These are phyloP conservation scores for Peronosclerospora sorghi DNA, from an alignment of 352 stramenopile genomes.

Conservation along the genomic window DNA sequence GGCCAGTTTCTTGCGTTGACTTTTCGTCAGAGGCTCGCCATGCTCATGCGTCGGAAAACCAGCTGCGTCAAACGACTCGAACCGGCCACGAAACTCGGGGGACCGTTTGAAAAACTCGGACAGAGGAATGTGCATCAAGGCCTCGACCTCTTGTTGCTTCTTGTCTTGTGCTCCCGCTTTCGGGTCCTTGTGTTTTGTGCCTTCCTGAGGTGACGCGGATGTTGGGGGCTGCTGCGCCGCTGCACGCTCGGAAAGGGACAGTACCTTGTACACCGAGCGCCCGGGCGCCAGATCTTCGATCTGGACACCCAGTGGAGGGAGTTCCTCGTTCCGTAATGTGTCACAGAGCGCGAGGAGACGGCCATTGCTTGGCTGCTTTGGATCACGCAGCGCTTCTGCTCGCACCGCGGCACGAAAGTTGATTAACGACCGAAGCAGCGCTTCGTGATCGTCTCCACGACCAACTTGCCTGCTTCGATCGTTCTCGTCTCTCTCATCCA, in stretches of 20 bases:
- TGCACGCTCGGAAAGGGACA: constrained; percentile 28
- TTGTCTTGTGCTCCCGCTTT: constrained; percentile 4
- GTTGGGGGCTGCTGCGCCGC: too few relatives aligned
- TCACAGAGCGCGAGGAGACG: constrained; percentile 54
- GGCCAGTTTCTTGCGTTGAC: constrained; percentile 59
- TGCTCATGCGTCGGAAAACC: constrained; percentile 46
- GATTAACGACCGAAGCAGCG: constrained; percentile 38
- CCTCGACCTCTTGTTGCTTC: constrained; percentile 52
- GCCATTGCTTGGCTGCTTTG: constrained; percentile 23
- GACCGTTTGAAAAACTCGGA: constrained; percentile 36
- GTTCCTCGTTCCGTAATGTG: constrained; percentile 38
- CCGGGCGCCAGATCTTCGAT: constrained; percentile 60
- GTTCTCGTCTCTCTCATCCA: background rate
- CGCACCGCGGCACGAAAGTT: constrained; percentile 55
- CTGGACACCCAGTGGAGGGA: constrained; percentile 46
- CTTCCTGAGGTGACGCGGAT: background rate
- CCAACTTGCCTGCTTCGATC: background rate
- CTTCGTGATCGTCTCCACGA: constrained; percentile 18
- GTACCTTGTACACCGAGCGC: constrained; percentile 44
- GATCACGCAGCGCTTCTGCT: constrained; percentile 41
- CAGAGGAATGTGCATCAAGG: constrained; percentile 56
- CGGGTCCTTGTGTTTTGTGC: constrained; percentile 4
- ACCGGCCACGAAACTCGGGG: constrained; percentile 38
- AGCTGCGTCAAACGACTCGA: constrained; percentile 38
- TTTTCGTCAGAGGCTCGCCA: constrained; percentile 43